phyloP scores from a whole-genome alignment of 495 filamentous ascomycete genomes.

The Aspergillus saccharolyticus region DNA sequence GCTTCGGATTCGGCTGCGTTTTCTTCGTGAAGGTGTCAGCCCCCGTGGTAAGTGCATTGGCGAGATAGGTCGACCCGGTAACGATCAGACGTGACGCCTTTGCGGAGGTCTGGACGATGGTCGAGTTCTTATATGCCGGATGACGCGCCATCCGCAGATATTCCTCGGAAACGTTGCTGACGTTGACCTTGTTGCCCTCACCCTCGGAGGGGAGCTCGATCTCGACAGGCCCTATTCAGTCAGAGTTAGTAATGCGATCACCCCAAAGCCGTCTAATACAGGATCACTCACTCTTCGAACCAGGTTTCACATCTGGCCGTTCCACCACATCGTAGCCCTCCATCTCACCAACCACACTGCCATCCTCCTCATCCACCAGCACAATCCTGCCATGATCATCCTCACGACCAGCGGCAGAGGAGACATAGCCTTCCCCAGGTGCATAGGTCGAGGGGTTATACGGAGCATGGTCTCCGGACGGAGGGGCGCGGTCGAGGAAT shows the following conservation, averaged over 20 bases:
- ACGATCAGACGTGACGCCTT: slow-evolving; percentile 91
- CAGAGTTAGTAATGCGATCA: slow-evolving; percentile 12
- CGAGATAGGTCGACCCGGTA: slow-evolving; percentile 71
- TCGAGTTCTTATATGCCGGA: slow-evolving; percentile 81
- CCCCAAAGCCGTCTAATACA: neutral
- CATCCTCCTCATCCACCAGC: slow-evolving; percentile 92
- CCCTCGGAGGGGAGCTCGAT: slow-evolving; percentile 77
- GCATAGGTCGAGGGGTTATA: slow-evolving; percentile 81
- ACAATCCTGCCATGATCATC: slow-evolving; percentile 55
- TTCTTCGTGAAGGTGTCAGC: slow-evolving; percentile 79
- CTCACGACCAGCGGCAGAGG: slow-evolving; percentile 15
- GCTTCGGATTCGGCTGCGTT: slow-evolving; percentile 67
- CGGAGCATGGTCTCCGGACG: slow-evolving; percentile 44
- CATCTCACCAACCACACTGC: slow-evolving; percentile 88
- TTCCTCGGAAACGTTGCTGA: slow-evolving; percentile 73
- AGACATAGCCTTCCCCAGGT: slow-evolving; percentile 71
- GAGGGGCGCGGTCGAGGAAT: slow-evolving; percentile 73
- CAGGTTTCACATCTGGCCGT: slow-evolving; percentile 63
- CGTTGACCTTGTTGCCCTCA: slow-evolving; percentile 59
- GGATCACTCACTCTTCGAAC: slow-evolving; percentile 71
- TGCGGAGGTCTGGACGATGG: slow-evolving; percentile 83
- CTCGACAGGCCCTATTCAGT: slow-evolving; percentile 74
- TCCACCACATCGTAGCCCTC: slow-evolving; percentile 80
- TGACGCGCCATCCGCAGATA: slow-evolving; percentile 77
- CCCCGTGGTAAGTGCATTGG: slow-evolving; percentile 66